phyloP scores from a whole-genome alignment of 1,284 basidiomycete species.

The Trichosporon ovoides region DNA sequence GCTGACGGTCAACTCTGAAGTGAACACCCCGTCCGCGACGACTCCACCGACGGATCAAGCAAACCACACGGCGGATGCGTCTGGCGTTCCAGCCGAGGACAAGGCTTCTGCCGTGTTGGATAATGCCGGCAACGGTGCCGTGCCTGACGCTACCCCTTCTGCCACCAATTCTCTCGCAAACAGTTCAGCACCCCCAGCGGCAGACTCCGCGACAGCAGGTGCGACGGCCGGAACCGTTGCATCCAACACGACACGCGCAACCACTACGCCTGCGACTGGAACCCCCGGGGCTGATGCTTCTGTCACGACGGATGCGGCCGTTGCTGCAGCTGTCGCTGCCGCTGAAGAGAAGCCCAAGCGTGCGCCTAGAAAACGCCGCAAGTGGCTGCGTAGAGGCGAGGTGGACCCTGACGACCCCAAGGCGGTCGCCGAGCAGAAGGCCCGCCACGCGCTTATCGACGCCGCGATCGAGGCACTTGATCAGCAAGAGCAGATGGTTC shows the following conservation, averaged over 20 bases:
- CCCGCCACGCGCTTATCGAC: constrained; percentile 21
- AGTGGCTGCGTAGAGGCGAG: constrained; percentile 42
- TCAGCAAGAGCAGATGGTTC: constrained; percentile 27
- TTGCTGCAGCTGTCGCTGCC: constrained; percentile 3
- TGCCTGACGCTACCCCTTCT: constrained; percentile 2
- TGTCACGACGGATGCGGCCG: neutral
- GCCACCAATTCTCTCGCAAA: constrained; percentile 1
- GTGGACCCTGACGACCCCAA: constrained; percentile 44
- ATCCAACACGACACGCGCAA: neutral
- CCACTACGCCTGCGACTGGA: neutral
- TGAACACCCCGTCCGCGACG: constrained; percentile 7
- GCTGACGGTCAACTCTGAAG: constrained; percentile 10
- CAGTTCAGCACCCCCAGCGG: neutral
- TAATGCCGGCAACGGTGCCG: constrained; percentile 2
- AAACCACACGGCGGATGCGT: neutral
- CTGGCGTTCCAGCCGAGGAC: too few species aligned
- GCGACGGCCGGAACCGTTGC: neutral
- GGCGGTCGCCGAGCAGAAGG: constrained; percentile 38
- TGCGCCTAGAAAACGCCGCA: constrained; percentile 34
- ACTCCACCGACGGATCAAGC: constrained; percentile 1
- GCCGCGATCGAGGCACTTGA: constrained; percentile 33
- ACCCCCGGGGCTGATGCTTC: neutral
- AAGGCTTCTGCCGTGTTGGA: constrained; percentile 5
- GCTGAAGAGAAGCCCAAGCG: constrained; percentile 20
- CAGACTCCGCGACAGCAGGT: neutral